phyloP scores from a whole-genome alignment of 2,329 filamentous ascomycete species.

The Colletotrichum echinochloae region DNA sequence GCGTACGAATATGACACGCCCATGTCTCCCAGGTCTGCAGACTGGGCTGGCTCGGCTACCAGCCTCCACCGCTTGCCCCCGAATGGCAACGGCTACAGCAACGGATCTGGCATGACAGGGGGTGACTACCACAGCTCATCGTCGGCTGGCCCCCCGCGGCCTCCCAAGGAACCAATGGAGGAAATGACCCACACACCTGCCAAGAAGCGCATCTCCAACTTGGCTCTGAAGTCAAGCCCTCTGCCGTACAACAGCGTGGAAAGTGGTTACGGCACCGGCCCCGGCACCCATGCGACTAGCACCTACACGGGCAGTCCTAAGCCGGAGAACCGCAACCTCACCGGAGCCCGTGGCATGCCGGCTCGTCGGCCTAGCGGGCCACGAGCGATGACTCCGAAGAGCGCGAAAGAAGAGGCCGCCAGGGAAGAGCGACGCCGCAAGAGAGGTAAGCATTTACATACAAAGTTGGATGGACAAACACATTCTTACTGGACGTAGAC shows the following conservation, averaged over 20 bases:
- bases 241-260: constrained; percentile 68
- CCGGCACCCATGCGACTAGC: constrained; percentile 61
- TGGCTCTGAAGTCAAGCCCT: constrained; percentile 64
- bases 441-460: constrained; percentile 60
- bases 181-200: constrained; percentile 57
- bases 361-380: constrained; percentile 68
- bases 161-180: constrained; percentile 72
- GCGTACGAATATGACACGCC: constrained; percentile 75
- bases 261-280: constrained; percentile 64
- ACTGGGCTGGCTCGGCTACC: constrained; percentile 72
- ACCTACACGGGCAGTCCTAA: constrained; percentile 65
- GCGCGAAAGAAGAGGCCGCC: constrained; percentile 59
- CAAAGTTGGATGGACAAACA: background rate
- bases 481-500: constrained; percentile 51
- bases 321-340: constrained; percentile 69
- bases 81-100: constrained; percentile 62
- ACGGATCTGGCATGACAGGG: constrained; percentile 47
- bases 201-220: constrained; percentile 61
- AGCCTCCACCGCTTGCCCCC: constrained; percentile 67
- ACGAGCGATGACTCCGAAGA: constrained; percentile 71
- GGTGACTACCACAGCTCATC: constrained; percentile 62
- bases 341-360: constrained; percentile 64
- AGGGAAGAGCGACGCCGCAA: constrained; percentile 65
- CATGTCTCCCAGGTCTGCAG: constrained; percentile 69
- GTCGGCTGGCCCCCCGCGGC: constrained; percentile 63